Evolutionary conservation across 306 rosid genomes (phyloP), one percentile per base, ranked within the genome.

Genomic region (Glycine soja): DNA sequence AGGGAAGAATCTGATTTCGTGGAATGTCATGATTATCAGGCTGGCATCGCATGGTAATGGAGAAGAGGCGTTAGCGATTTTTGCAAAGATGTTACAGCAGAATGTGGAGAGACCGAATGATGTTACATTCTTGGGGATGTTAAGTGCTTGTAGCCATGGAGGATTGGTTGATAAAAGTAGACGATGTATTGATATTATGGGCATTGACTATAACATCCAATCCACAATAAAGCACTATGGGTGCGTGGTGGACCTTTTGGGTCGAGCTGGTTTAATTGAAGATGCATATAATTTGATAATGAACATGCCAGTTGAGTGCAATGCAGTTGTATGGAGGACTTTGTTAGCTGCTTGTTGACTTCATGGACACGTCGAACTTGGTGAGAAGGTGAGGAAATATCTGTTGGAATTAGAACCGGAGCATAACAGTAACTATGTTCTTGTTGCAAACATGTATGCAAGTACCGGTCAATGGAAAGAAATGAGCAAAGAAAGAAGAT

Each of bases 161-260:
- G 94, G 96, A 36, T 81, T 86, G 90, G 85, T 91, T 47, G 87
- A 84, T 3, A 92, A 92, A 80, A 92, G 97, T 50, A 89, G 87
- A 68, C 59, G 43, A 42, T 86, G 72, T 77, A 86, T 91, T 61
- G 80, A 89, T 74, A 62, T 81, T 2, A 90, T 92, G 97, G 79
- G 14, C 51, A 70, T 70, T 84, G 83, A 82, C 8, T 91, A 83
- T 65, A 46, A 67, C 58, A 86, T 91, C 43, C 76, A 88, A 83
- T 97, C 97, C 13, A 85, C 91, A 3, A 71, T 86, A 66, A 94
- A 92, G 85, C 97, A 92, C 86, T 92, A 94, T n/a, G 97, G 97
- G 36, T 94, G 97, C 78, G 80, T 88, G 91, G 97, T 90, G 70
- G 98, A 91, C 82, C 87, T 91, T 54, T 76, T 91, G 81, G 98